These are phyloP conservation scores for Nakazawaea populi DNA, from an alignment of 805 yeast species.

Conservation along the genomic window DNA sequence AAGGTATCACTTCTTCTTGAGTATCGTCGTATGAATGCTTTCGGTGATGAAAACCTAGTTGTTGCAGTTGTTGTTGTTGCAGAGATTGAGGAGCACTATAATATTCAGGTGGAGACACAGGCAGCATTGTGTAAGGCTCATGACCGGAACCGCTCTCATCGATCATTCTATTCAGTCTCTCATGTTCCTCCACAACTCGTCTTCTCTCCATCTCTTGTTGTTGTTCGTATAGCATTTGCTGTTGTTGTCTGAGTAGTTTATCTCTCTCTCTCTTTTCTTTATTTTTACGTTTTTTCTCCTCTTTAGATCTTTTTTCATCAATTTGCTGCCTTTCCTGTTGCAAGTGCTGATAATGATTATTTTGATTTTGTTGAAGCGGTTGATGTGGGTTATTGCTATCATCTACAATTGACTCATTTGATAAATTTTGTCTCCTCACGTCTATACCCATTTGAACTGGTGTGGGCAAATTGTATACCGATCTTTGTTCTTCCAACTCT, in stretches of 20 bases:
- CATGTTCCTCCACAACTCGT: slow-evolving; percentile 3
- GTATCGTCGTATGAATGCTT: slow-evolving; percentile 2
- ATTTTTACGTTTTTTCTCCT: slow-evolving; percentile 8
- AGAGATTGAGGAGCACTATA: background rate
- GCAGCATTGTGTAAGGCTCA: background rate
- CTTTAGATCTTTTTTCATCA: slow-evolving; percentile 7
- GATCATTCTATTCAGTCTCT: background rate
- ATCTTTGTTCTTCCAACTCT: slow-evolving; percentile 2
- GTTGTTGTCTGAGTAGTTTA: slow-evolving; percentile 11
- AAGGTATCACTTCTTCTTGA: slow-evolving; percentile 4
- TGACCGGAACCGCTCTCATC: background rate
- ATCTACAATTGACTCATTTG: background rate
- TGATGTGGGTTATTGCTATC: slow-evolving; percentile 10
- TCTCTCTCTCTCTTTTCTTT: slow-evolving; percentile 20
- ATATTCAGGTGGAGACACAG: background rate
- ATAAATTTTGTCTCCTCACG: slow-evolving; percentile 14
- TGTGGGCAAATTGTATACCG: slow-evolving; percentile 13
- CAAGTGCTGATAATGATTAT: background rate
- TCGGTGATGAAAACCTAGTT: background rate
- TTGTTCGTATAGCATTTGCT: slow-evolving; percentile 7
- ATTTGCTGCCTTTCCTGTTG: background rate
- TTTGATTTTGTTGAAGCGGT: background rate
- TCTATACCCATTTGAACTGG: slow-evolving; percentile 17
- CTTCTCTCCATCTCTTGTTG: slow-evolving; percentile 5
- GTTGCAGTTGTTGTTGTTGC: background rate